Evolutionary conservation across 208 protist species (phyloP), one percentile per base, ranked within the genome.

Genomic region (Leishmania major): DNA sequence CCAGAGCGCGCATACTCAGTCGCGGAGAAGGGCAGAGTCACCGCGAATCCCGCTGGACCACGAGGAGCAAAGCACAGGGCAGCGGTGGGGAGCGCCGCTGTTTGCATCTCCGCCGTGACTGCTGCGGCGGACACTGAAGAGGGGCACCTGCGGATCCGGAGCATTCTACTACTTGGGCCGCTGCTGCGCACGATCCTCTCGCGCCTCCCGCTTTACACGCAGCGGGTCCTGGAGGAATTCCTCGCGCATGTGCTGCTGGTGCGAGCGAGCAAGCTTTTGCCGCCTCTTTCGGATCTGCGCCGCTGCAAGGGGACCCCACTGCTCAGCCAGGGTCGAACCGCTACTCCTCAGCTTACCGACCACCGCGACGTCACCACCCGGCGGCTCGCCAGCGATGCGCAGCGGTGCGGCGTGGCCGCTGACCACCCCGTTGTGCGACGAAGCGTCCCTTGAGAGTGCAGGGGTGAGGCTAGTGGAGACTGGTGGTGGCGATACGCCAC

Each of bases 151-250:
- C 7, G 59, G 59, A 64, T 64, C 28, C 13, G 45, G 5, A 0
- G 1, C 19, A 19, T 37, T n/a, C n/a, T 15, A 3, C 74, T 75
- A 82, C 47, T 86, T 80, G 6, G 78, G 35, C 19, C 67, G 31
- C 35, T 64, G 82, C 15, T 74, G 60, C 72, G 72, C 35, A 28
- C 55, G 55, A 3, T 78, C 67, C 31, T 69, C 57, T 11, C 78
- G 79, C 79, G 85, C 80, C 60, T 87, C 84, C 10, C 89, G 84
- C 64, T 94, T 95, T 25, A 90, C 90, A 19, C 87, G 90, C 8
- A 97, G 79, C 37, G 93, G 94, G 72, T 98, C 92, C 10, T 75
- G 84, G 28, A 94, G 76, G 73, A 94, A 96, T 62, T 96, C 91
- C 45, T 92, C 77, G 13, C 86, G 88, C 76, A 92, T 55, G 31